phyloP scores from a whole-genome alignment of 78 protist genomes.

The Dictyostelium discoideum region DNA sequence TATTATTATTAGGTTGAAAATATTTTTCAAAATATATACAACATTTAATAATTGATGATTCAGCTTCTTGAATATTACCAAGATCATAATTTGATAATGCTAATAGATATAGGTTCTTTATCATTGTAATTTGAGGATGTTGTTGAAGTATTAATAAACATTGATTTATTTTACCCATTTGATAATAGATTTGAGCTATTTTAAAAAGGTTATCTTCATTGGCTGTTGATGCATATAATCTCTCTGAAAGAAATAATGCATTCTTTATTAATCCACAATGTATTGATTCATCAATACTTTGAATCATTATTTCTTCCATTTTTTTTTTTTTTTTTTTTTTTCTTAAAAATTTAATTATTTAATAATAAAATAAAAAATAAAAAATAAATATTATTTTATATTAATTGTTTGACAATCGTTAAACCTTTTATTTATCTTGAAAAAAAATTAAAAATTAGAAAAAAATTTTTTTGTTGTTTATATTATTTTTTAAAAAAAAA shows the following conservation, averaged over 20 bases:
- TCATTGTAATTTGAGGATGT: background rate
- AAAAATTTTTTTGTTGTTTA: background rate
- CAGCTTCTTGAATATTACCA: slow-evolving; percentile 23
- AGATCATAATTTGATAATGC: slow-evolving; percentile 34
- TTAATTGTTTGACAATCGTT: too few species aligned
- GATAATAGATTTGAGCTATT: slow-evolving; percentile 33
- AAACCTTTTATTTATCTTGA: background rate
- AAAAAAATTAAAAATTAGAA: background rate
- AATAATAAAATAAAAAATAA: background rate
- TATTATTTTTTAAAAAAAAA: background rate
- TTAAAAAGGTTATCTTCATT: background rate
- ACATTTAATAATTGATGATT: background rate
- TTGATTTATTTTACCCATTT: slow-evolving; percentile 28
- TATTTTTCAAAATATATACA: background rate
- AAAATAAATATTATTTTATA: too few species aligned
- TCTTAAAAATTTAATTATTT: background rate
- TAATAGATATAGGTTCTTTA: slow-evolving; percentile 16
- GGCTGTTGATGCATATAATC: slow-evolving; percentile 23
- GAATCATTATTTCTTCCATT: slow-evolving; percentile 4
- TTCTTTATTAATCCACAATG: background rate
- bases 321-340: background rate
- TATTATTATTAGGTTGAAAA: background rate
- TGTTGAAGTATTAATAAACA: background rate
- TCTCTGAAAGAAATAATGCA: slow-evolving; percentile 45
- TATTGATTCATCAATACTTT: slow-evolving; percentile 12